Percentiles rank a stretch among this genome's conserved stretches.
phyloP scores from a whole-genome alignment of 768 basidiomycete species.

The Psilocybe azurescens region DNA sequence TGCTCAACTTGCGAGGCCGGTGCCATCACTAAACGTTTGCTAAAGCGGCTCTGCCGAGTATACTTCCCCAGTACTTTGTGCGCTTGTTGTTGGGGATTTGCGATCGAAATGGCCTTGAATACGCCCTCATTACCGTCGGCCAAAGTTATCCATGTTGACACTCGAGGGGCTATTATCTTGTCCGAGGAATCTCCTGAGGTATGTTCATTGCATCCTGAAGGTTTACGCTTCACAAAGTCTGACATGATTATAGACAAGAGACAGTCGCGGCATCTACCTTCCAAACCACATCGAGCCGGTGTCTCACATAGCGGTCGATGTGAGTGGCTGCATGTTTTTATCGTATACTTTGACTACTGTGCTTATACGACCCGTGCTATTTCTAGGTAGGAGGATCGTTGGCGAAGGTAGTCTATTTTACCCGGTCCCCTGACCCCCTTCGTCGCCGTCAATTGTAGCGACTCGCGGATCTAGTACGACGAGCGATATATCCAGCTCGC shows the following conservation, averaged over 20 bases:
- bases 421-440: slow-evolving; percentile 89
- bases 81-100: not conserved
- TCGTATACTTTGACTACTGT: slow-evolving; percentile 13
- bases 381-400: slow-evolving; percentile 93
- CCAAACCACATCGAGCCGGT: slow-evolving; percentile 98
- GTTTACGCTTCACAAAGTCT: not conserved
- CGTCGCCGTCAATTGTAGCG: slow-evolving; percentile 72
- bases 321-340: slow-evolving; percentile 46
- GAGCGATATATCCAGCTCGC: slow-evolving; percentile 51
- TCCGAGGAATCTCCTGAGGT: slow-evolving; percentile 96
- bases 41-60: not conserved
- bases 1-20: not conserved
- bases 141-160: slow-evolving; percentile 92
- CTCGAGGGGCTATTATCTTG: slow-evolving; percentile 90
- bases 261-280: slow-evolving; percentile 95
- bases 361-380: slow-evolving; percentile 17
- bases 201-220: slow-evolving; percentile 32
- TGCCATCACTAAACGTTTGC: not conserved
- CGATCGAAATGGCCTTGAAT: slow-evolving; percentile 4
- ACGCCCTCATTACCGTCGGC: slow-evolving; percentile 77
- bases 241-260: slow-evolving; percentile 66
- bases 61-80: not conserved
- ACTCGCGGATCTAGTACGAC: slow-evolving; percentile 60
- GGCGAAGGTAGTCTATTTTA: slow-evolving; percentile 98
- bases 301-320: slow-evolving; percentile 97